Evolutionary conservation across 2,329 filamentous ascomycete genomes (phyloP), one percentile per base, ranked within the genome.

Genomic region (Aspergillus aculeatinus): DNA sequence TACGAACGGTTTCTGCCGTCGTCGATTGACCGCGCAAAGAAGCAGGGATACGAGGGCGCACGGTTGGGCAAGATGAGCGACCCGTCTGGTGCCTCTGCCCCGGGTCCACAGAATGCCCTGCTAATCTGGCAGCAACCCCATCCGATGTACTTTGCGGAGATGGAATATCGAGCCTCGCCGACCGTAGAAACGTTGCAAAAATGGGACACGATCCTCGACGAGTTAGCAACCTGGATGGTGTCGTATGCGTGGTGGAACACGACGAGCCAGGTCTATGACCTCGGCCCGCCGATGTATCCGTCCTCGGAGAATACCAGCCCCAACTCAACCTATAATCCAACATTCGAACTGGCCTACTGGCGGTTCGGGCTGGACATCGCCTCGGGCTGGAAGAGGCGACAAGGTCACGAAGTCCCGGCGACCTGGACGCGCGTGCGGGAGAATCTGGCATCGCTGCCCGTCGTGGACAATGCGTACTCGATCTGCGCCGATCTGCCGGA

Each of bases 81-180:
- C 67, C 82, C 83, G 0, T 80, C 78, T 0, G 83, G 84, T 27
- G 76, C 81, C 11, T 83, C 80, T 51, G 82, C 83, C 1, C 84
- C 85, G 0, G 85, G 85, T 2, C 82, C 85, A 63, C 87, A 87
- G 68, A 87, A 87, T 68, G 81, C 80, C 10, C 73, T 87, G 1
- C 74, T 88, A 3, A 83, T 87, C 59, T 87, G 85, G 85, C 85
- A 87, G 65, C 85, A 87, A 65, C 84, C 84, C 7, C 85, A 87
- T 67, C 78, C 82, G 0, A 82, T 87, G 77, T 85, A 84, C 67
- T 84, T 87, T 65, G 85, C 85, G 0, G 84, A 86, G 68, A 72
- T 81, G 19, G 81, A 85, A 66, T 86, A 82, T 65, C 76, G 81
- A 23, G 76, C 76, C 0, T 79, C 75, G 55, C 79, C 81, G 0